Percentiles rank a stretch among this genome's conserved stretches.
phyloP scores from a whole-genome alignment of 2,329 filamentous ascomycete species.

The Cladosporium oxysporum region DNA sequence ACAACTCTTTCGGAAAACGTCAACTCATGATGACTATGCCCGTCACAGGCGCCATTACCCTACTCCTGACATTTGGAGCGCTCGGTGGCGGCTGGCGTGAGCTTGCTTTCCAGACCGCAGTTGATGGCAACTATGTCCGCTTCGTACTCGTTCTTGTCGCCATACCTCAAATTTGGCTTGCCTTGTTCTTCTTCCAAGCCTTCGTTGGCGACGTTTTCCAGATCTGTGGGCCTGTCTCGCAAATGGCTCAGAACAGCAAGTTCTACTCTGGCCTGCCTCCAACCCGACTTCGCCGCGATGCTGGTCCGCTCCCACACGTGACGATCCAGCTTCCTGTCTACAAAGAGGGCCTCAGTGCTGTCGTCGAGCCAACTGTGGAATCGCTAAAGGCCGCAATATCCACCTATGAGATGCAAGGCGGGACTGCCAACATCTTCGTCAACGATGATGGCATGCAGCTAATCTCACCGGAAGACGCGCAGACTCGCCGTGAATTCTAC shows the following conservation, averaged over 20 bases:
- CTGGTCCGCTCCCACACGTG: constrained; percentile 47
- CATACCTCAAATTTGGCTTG: constrained; percentile 61
- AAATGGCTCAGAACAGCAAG: constrained; percentile 48
- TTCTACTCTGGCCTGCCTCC: constrained; percentile 48
- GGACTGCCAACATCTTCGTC: constrained; percentile 66
- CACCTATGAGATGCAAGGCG: constrained; percentile 58
- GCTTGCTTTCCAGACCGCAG: constrained; percentile 56
- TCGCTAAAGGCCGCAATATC: constrained; percentile 49
- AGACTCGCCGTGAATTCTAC: constrained; percentile 50
- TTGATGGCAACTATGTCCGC: constrained; percentile 57
- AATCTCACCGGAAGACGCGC: constrained; percentile 50
- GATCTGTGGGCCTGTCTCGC: constrained; percentile 47
- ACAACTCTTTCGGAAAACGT: constrained; percentile 35
- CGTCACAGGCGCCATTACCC: constrained; percentile 54
- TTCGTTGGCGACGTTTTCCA: constrained; percentile 45
- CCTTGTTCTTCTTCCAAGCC: constrained; percentile 54
- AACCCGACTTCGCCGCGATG: constrained; percentile 41
- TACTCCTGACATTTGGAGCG: constrained; percentile 55
- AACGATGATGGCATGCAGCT: constrained; percentile 71
- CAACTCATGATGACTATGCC: constrained; percentile 54
- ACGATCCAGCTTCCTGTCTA: constrained; percentile 56
- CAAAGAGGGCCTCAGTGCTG: constrained; percentile 44
- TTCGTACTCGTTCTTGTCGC: constrained; percentile 55
- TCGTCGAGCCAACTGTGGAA: constrained; percentile 42
- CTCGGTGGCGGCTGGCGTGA: constrained; percentile 59